phyloP scores from a whole-genome alignment of 768 basidiomycete species.

The Leccinum aurantiacum region DNA sequence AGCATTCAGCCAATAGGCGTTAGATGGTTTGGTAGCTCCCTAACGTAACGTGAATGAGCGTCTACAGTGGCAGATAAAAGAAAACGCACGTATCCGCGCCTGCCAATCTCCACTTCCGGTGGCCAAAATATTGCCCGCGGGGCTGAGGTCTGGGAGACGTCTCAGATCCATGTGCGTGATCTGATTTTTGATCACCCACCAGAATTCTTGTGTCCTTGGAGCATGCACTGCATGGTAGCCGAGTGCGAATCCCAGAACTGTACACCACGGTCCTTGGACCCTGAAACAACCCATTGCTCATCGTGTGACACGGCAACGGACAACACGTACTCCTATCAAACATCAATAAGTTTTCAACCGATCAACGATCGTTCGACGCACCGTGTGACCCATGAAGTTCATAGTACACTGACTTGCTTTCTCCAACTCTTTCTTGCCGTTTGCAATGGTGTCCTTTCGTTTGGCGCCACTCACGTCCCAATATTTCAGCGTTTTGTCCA shows the following conservation, averaged over 20 bases:
- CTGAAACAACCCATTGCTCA: constrained; percentile 93
- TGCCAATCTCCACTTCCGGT: constrained; percentile 73
- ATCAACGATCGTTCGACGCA: constrained; percentile 30
- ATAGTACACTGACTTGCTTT: constrained; percentile 63
- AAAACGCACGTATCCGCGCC: constrained; percentile 62
- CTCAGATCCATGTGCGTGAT: constrained; percentile 9
- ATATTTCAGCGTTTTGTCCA: constrained; percentile 85
- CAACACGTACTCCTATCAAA: constrained; percentile 63
- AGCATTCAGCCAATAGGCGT: constrained; percentile 8
- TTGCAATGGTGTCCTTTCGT: constrained; percentile 36
- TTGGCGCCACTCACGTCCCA: constrained; percentile 64
- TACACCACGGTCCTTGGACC: constrained; percentile 93
- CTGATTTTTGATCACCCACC: constrained; percentile 39
- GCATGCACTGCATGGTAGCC: constrained; percentile 85
- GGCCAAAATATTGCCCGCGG: constrained; percentile 59
- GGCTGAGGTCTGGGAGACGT: constrained; percentile 51
- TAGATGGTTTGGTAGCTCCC: constrained; percentile 35
- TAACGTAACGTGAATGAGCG: constrained; percentile 12
- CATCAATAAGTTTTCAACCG: constrained; percentile 1
- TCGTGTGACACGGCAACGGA: constrained; percentile 87
- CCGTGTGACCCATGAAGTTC: constrained; percentile 89
- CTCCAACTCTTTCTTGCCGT: constrained; percentile 50
- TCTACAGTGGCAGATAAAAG: neutral
- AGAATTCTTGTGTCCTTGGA: constrained; percentile 75
- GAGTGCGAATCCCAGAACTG: constrained; percentile 88